Evolutionary conservation across 129 eudicot genomes (phyloP), one percentile per base, ranked within the genome.

Genomic region (Pseudognaphalium luteoalbum): DNA sequence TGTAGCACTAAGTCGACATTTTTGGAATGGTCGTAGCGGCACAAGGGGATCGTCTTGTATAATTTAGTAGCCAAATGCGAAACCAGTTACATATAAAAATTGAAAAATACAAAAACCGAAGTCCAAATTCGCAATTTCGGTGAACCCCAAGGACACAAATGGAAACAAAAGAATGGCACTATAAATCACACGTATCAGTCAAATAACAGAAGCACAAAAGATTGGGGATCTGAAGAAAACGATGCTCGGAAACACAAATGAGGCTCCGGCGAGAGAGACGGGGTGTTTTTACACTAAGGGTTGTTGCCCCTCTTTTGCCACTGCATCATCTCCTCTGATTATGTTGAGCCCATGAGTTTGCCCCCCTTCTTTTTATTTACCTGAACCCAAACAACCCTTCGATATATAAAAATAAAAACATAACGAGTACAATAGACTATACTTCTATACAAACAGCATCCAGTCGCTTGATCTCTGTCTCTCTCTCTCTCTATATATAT

Each of bases 291-390:
- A 7, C 0, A 14, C 0, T 17, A 60, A 73, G 85, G 84, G 89
- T 67, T 39, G 88, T 82, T 85, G 70, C 82, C 78, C 73, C 82
- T 79, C 78, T 79, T 70, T 71, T 78, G 80, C 85, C 75, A 42
- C 2, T 2, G 1, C 1, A 4, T 42, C 29, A 76, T 39, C 35
- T 0, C 3, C 7, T 28, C 22, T 0, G 7, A 39, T 76, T 29
- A 67, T 66, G 34, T 76, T 51, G 72, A 65, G 35, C 68, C 75
- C 4, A 1, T 77, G 81, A 57, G 37, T 59, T 78, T 64, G n/a
- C 8, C 0, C 28, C 81, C 42, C 39, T 2, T 35, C 39, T 2
- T 35, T 56, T 68, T 41, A 0, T 29, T 12, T 7, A 3, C 17
- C 28, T 47, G 12, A 47, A 47, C 68, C 41, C 5, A 71, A 81